phyloP scores from a whole-genome alignment of 2,329 filamentous ascomycete species.

The Ophioceras dolichostomum region DNA sequence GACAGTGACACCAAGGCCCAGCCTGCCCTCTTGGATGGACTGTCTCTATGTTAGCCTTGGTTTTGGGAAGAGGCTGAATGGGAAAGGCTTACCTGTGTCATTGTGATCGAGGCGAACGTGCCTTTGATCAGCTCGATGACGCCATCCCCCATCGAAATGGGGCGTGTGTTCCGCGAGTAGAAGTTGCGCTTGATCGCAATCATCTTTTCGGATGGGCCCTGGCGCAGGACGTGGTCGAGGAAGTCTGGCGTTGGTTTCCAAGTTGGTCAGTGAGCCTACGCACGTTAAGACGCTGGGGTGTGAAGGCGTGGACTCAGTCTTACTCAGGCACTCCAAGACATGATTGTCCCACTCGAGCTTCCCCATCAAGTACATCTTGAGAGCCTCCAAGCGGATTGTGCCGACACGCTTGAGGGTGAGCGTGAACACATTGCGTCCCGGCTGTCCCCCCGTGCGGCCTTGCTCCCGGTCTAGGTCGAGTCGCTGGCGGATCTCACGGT shows the following conservation, averaged over 20 bases:
- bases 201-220: slow-evolving; percentile 58
- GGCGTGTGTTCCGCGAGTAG: slow-evolving; percentile 52
- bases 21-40: slow-evolving; percentile 28
- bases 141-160: slow-evolving; percentile 43
- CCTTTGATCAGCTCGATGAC: slow-evolving; percentile 44
- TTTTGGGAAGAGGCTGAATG: slow-evolving; percentile 12
- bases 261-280: no score
- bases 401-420: slow-evolving; percentile 54
- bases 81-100: slow-evolving; percentile 41
- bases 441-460: slow-evolving; percentile 13
- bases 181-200: slow-evolving; percentile 72
- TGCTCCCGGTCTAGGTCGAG: slow-evolving; percentile 65
- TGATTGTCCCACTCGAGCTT: slow-evolving; percentile 48
- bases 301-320: no score
- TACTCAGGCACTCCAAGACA: slow-evolving; percentile 64
- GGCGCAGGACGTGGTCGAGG: slow-evolving; percentile 77
- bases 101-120: slow-evolving; percentile 73
- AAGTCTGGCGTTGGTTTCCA: slow-evolving; percentile 44
- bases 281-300: no score
- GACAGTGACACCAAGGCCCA: slow-evolving; percentile 68
- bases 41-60: slow-evolving; percentile 12
- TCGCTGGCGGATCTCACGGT: slow-evolving; percentile 32
- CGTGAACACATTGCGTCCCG: slow-evolving; percentile 36
- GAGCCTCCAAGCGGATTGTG: slow-evolving; percentile 52
- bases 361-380: slow-evolving; percentile 54